phyloP scores from a whole-genome alignment of 2,329 filamentous ascomycete species.

The Aspergillus pseudoglaucus region DNA sequence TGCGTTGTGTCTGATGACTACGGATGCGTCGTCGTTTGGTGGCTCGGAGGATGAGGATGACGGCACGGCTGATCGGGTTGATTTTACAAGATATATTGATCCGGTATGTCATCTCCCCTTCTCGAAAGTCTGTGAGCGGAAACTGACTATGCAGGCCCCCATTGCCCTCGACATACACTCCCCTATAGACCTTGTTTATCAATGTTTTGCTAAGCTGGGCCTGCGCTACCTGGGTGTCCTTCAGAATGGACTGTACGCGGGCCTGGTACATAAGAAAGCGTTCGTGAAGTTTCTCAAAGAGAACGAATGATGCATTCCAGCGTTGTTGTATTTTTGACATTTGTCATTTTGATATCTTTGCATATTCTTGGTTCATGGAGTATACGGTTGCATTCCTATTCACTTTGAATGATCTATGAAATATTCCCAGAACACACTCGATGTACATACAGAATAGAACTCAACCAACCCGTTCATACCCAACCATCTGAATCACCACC shows the following conservation, averaged over 20 bases:
- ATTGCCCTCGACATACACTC: conserved; percentile 81
- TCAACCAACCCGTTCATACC: conserved; percentile 31
- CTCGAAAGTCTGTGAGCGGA: neutral
- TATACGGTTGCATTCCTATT: neutral
- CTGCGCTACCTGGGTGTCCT: conserved; percentile 88
- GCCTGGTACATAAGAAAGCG: conserved; percentile 93
- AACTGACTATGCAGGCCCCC: conserved; percentile 55
- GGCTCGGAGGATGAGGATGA: conserved; percentile 57
- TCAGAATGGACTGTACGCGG: conserved; percentile 75
- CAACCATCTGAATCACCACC: conserved; percentile 44
- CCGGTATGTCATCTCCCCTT: conserved; percentile 49
- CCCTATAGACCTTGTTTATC: conserved; percentile 91
- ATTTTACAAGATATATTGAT: conserved; percentile 89
- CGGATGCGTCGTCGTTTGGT: conserved; percentile 46
- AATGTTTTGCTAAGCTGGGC: conserved; percentile 92
- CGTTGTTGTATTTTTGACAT: neutral
- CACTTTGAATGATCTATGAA: neutral
- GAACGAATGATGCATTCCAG: conserved; percentile 45
- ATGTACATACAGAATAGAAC: neutral
- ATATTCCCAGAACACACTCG: neutral
- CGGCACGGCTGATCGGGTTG: conserved; percentile 57
- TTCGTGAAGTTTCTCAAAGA: conserved; percentile 94
- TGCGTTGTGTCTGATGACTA: conserved; percentile 72
- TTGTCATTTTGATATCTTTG: neutral
- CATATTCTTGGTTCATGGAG: neutral